Percentiles rank a stretch among this genome's conserved stretches.
Conservation (phyloP, 441 rosid species). For the Francoa sonchifolia region DNA sequence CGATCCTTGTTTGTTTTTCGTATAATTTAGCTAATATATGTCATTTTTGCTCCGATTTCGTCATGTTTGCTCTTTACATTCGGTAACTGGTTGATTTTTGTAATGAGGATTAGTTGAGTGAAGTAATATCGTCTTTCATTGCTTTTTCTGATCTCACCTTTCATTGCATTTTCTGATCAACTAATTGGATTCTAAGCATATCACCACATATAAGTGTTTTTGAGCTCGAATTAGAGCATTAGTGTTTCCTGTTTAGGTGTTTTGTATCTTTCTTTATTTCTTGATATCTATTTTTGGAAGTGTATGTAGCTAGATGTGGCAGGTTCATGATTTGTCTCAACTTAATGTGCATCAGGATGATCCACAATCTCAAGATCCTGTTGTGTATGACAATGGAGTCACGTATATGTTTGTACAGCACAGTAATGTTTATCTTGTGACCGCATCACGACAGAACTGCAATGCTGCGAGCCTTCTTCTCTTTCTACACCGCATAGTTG, state of each 20-base stretch:
- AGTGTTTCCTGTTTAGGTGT: too few species aligned
- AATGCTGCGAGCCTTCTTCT: constrained; percentile 86
- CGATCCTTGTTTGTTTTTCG: not conserved
- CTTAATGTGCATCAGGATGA: constrained; percentile 48
- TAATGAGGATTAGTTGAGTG: too few species aligned
- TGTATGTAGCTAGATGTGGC: too few species aligned
- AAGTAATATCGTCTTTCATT: too few species aligned
- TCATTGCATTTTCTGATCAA: too few species aligned
- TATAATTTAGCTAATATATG: not conserved
- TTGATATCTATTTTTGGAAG: too few species aligned
- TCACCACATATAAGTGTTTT: too few species aligned
- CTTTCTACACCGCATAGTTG: constrained; percentile 82
- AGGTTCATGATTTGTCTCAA: not conserved
- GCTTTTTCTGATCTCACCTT: too few species aligned
- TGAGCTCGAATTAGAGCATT: too few species aligned
- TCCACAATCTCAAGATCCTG: constrained; percentile 91
- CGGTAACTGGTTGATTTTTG: not conserved
- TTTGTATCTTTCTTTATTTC: too few species aligned
- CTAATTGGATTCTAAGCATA: too few species aligned
- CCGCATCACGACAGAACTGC: constrained; percentile 83
- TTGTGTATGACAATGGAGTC: constrained; percentile 86
- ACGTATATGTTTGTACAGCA: constrained; percentile 87
- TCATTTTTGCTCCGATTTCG: not conserved
- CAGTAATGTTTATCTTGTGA: constrained; percentile 80
- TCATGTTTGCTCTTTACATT: not conserved